These are phyloP conservation scores for Arachis hypogaea DNA, from an alignment of 306 rosid species.

Conservation along the genomic window DNA sequence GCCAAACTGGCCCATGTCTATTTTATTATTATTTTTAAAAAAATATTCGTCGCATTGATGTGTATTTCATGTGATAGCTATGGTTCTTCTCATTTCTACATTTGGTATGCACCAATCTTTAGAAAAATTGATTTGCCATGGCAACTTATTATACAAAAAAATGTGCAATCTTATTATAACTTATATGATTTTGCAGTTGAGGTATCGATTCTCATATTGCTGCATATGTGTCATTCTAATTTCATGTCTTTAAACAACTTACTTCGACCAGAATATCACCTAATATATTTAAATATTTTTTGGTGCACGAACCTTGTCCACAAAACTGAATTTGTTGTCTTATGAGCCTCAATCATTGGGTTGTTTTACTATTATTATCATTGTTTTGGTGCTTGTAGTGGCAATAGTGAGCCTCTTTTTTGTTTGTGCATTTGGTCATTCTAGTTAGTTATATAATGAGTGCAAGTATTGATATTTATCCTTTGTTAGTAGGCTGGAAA, in stretches of 20 bases:
- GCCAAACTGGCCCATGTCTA: constrained; percentile 9
- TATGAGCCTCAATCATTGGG: constrained; percentile 7
- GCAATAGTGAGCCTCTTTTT: not conserved
- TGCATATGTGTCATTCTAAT: constrained; percentile 1
- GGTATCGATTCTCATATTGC: constrained; percentile 25
- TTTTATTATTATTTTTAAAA: not conserved
- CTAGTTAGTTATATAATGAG: constrained; percentile 28
- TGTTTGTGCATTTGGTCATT: constrained; percentile 7
- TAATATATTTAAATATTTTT: constrained; percentile 31
- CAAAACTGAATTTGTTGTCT: constrained; percentile 16
- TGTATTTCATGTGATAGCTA: constrained; percentile 24
- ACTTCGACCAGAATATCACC: constrained; percentile 24
- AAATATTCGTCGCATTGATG: not conserved
- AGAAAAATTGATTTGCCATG: constrained; percentile 11
- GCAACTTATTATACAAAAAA: constrained; percentile 7
- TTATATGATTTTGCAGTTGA: constrained; percentile 16
- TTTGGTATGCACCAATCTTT: constrained; percentile 13
- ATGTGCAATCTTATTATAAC: not conserved
- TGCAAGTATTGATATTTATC: constrained; percentile 59
- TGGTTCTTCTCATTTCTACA: constrained; percentile 39
- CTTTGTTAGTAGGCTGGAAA: constrained; percentile 99
- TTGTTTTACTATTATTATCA: constrained; percentile 11
- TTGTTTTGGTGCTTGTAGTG: constrained; percentile 31
- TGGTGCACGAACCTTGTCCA: constrained; percentile 16
- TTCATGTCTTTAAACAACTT: constrained; percentile 22